Percentiles rank a stretch among this genome's conserved stretches.
These are phyloP conservation scores for Cucurbita argyrosperma DNA, from an alignment of 306 rosid genomes.

Conservation along the genomic window DNA sequence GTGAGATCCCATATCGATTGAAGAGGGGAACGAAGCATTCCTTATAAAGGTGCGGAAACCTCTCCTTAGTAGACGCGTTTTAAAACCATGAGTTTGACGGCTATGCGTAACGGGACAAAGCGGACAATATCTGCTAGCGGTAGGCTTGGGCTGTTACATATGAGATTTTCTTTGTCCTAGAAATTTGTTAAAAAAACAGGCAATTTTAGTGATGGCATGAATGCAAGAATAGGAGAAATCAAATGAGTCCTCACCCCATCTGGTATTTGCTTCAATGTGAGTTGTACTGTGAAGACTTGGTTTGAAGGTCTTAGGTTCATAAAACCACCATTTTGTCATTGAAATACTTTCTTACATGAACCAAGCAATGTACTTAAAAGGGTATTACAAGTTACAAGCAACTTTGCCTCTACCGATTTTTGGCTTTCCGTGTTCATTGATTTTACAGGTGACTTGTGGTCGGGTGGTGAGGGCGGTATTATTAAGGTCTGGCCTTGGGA, in stretches of 20 bases:
- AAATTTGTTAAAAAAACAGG: not conserved
- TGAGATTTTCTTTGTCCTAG: not conserved
- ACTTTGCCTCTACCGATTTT: not conserved
- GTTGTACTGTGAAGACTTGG: not conserved
- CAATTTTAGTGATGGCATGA: not conserved
- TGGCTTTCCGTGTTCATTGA: not conserved
- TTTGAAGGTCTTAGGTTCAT: not conserved
- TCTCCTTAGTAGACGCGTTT: no score
- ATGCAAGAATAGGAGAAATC: not conserved
- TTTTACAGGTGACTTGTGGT: constrained; percentile 79
- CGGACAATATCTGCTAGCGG: no score
- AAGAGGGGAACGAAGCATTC: no score
- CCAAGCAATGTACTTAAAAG: not conserved
- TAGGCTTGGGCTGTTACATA: no score
- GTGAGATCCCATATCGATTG: no score
- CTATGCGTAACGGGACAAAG: no score
- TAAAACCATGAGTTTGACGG: no score
- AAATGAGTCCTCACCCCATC: not conserved
- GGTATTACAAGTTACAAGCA: not conserved
- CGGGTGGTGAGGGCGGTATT: constrained; percentile 83
- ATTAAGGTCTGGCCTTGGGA: constrained; percentile 97
- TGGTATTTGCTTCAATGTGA: not conserved
- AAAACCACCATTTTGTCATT: not conserved
- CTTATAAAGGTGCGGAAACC: no score
- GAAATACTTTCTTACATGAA: not conserved